Evolutionary conservation across 768 basidiomycete genomes (phyloP).

Genomic region (Suillus brevipes): DNA sequence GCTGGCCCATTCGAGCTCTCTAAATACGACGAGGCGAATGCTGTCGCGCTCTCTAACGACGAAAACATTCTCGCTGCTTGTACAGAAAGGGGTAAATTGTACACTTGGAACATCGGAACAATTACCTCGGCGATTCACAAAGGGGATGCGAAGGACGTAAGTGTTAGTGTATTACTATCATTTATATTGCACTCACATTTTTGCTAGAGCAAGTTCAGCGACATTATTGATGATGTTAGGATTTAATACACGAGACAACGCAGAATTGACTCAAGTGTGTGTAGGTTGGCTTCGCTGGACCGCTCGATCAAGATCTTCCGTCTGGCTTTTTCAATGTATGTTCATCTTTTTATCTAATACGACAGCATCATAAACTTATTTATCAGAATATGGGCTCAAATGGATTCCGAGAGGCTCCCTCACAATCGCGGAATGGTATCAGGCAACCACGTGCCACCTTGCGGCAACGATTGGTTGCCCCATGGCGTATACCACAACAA

Average conservation of each 20-base stretch:
- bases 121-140: not conserved
- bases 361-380: not conserved
- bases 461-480: not conserved
- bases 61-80: not conserved
- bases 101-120: not conserved
- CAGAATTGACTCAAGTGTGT: not conserved
- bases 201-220: not conserved
- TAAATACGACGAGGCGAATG: not conserved
- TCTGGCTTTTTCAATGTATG: not conserved
- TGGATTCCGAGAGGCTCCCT: not conserved
- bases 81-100: not conserved
- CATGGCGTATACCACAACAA: not conserved
- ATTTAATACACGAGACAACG: not conserved
- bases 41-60: not conserved
- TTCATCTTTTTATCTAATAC: not conserved
- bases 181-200: not conserved
- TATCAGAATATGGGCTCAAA: not conserved
- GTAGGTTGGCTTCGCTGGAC: not conserved
- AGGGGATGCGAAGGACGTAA: not conserved
- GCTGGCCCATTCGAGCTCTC: not conserved
- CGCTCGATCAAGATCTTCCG: not conserved
- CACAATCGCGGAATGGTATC: not conserved
- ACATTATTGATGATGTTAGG: not conserved
- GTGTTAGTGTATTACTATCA: not conserved
- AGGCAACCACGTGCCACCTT: not conserved